A percentile compares a stretch with the other conserved stretches of the same genome.
Conservation (phyloP, 306 rosid genomes). For the Rubus parviflorus region DNA sequence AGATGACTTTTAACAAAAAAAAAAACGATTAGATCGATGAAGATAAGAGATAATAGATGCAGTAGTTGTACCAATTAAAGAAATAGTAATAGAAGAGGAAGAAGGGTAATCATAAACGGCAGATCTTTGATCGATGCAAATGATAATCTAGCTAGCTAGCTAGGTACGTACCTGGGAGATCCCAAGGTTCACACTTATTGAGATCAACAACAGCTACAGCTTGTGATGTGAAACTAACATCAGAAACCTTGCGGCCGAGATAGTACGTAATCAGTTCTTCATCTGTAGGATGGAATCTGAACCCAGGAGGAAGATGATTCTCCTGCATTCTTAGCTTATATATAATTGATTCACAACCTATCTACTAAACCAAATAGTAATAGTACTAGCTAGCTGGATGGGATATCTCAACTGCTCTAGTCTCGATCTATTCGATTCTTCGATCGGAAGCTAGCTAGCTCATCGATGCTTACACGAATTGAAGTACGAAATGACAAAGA, state of each 20-base stretch:
- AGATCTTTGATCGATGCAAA: too few relatives aligned
- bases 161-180: slow-evolving; percentile 61
- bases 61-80: too few relatives aligned
- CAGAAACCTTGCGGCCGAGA: slow-evolving; percentile 67
- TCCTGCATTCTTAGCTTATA: slow-evolving; percentile 48
- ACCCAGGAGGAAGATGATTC: slow-evolving; percentile 84
- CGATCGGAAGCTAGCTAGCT: background rate
- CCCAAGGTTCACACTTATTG: slow-evolving; percentile 96
- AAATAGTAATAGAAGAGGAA: background rate
- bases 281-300: slow-evolving; percentile 93
- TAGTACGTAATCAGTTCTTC: slow-evolving; percentile 88
- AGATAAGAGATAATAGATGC: too few relatives aligned
- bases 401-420: background rate
- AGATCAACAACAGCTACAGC: slow-evolving; percentile 88
- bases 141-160: too few relatives aligned
- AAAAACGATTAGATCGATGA: background rate
- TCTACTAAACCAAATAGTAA: too few relatives aligned
- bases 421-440: slow-evolving; percentile 1
- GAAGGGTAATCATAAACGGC: background rate
- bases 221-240: slow-evolving; percentile 57
- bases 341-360: too few relatives aligned
- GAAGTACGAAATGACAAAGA: slow-evolving; percentile 9
- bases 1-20: background rate
- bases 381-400: background rate
- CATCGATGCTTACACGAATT: background rate